A percentile compares a stretch with the other conserved stretches of the same genome.
Evolutionary conservation across 306 rosid genomes (phyloP).

Genomic region (Corylus heterophylla): DNA sequence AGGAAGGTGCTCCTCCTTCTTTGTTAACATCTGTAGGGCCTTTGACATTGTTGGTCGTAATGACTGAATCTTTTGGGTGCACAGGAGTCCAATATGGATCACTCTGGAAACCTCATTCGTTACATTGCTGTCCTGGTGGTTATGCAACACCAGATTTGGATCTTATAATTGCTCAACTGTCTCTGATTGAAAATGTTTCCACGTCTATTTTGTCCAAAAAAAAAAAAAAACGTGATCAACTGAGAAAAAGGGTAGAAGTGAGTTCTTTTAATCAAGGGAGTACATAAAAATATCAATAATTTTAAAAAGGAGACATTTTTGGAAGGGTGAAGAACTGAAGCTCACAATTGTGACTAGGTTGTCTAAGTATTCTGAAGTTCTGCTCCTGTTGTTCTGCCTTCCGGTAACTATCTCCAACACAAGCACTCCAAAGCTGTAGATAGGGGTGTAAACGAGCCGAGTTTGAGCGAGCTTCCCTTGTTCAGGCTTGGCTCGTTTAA

Average conservation of each 20-base stretch:
- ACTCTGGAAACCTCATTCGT: slow-evolving; percentile 61
- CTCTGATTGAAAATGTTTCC: slow-evolving; percentile 81
- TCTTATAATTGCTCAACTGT: slow-evolving; percentile 57
- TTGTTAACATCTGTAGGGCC: slow-evolving; percentile 71
- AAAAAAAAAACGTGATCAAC: neutral
- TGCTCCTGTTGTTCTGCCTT: slow-evolving; percentile 71
- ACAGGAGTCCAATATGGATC: slow-evolving; percentile 77
- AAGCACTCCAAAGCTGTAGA: slow-evolving; percentile 83
- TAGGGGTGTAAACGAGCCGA: slow-evolving; percentile 37
- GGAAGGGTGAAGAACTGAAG: slow-evolving; percentile 5
- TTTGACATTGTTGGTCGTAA: slow-evolving; percentile 78
- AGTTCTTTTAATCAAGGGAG: neutral
- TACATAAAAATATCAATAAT: too few relatives aligned
- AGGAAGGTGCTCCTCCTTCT: slow-evolving; percentile 59
- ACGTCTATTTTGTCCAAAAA: slow-evolving; percentile 52
- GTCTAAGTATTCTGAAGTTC: slow-evolving; percentile 66
- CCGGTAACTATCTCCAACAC: slow-evolving; percentile 74
- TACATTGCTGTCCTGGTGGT: slow-evolving; percentile 29
- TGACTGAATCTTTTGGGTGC: slow-evolving; percentile 80
- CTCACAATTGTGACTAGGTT: slow-evolving; percentile 70
- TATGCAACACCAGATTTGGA: slow-evolving; percentile 60
- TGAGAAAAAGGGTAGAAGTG: neutral
- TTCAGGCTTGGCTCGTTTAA: too few relatives aligned
- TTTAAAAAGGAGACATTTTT: neutral
- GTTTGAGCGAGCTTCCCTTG: too few relatives aligned